These are phyloP conservation scores for Seiridium cupressi DNA, from an alignment of 2,329 filamentous ascomycete species.

Conservation along the genomic window DNA sequence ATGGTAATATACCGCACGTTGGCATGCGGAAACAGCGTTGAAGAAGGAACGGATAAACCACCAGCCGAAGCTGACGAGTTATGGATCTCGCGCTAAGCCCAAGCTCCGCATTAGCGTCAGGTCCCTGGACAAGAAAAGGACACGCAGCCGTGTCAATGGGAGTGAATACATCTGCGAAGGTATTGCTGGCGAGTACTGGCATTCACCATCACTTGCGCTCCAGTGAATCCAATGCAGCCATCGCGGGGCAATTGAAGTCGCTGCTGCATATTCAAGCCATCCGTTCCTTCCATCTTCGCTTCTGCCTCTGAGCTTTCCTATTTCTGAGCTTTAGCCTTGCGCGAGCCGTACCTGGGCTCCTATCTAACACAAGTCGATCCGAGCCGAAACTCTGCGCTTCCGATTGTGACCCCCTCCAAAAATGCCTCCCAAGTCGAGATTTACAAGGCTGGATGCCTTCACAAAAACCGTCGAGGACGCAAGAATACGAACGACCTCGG, in stretches of 20 bases:
- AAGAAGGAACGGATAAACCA: not conserved
- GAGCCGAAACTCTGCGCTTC: not conserved
- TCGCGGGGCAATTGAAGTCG: conserved; percentile 2
- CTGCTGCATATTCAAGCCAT: not conserved
- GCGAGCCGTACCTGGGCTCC: not conserved
- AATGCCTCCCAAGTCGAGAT: conserved; percentile 91
- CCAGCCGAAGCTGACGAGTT: conserved; percentile 1
- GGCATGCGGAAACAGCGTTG: no score
- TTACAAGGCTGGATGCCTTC: conserved; percentile 96
- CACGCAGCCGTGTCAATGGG: conserved; percentile 1
- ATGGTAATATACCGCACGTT: no score
- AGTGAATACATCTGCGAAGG: not conserved
- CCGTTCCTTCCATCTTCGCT: not conserved
- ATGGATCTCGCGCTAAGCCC: not conserved
- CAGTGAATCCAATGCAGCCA: conserved; percentile 6
- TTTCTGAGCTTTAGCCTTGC: not conserved
- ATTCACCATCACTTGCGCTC: not conserved
- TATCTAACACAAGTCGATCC: not conserved
- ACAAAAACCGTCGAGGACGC: conserved; percentile 99
- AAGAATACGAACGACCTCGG: conserved; percentile 89
- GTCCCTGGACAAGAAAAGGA: conserved; percentile 4
- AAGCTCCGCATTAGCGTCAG: conserved; percentile 7
- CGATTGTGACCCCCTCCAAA: conserved; percentile 7
- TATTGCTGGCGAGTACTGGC: not conserved
- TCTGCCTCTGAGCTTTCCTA: not conserved